Conservation (phyloP, 306 rosid species). For the Begonia peltatifolia region DNA sequence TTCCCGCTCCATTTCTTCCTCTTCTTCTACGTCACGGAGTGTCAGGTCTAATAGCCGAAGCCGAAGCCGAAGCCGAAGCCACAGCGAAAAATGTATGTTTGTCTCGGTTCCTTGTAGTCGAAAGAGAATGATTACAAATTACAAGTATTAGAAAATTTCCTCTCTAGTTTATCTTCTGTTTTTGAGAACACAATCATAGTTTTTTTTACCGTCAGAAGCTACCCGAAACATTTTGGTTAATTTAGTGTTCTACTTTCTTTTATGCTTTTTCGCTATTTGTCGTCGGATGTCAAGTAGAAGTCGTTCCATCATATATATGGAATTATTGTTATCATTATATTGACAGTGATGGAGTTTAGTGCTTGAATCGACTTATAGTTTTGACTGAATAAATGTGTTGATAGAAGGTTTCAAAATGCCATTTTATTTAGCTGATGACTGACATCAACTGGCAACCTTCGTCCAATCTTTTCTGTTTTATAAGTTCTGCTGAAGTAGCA, state of each 20-base stretch:
- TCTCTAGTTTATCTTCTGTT: not conserved
- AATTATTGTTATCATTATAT: too few relatives aligned
- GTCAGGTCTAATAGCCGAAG: slow-evolving; percentile 34
- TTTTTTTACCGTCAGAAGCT: not conserved
- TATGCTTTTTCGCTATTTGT: not conserved
- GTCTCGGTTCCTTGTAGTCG: not conserved
- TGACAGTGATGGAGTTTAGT: too few relatives aligned
- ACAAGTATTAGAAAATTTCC: not conserved
- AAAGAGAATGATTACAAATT: not conserved
- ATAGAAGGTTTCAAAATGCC: too few relatives aligned
- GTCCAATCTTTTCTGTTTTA: not conserved
- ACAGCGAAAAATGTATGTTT: slow-evolving; percentile 37
- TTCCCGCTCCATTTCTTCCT: slow-evolving; percentile 39
- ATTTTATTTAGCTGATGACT: not conserved
- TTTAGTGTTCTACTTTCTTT: not conserved
- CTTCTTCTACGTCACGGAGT: slow-evolving; percentile 68
- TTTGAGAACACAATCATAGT: not conserved
- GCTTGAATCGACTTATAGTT: too few relatives aligned
- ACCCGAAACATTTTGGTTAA: not conserved
- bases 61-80: slow-evolving; percentile 69
- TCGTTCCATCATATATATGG: too few relatives aligned
- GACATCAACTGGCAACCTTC: not conserved
- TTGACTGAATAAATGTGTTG: too few relatives aligned
- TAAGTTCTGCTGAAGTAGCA: slow-evolving; percentile 38
- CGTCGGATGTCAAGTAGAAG: too few relatives aligned